These are phyloP conservation scores for barrel medic (Medicago truncatula) DNA, from an alignment of 306 rosid genomes.

Conservation along the genomic window MtrunA17r5.0-ANR NC_053047.1:1383501-1384000, in stretches of 20 bases:
- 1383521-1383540: conserved; percentile 35
- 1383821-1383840: not conserved
- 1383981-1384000: too few relatives aligned
- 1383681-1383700: conserved; percentile 68
- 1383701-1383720: conserved; percentile 49
- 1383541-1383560: conserved; percentile 9
- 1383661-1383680: conserved; percentile 52
- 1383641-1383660: conserved; percentile 52
- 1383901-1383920: too few relatives aligned
- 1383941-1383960: too few relatives aligned
- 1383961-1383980: too few relatives aligned
- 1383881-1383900: too few relatives aligned
- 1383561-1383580: conserved; percentile 39
- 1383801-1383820: not conserved
- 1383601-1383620: conserved; percentile 25
- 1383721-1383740: conserved; percentile 47
- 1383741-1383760: conserved; percentile 20
- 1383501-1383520: conserved; percentile 49
- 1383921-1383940: too few relatives aligned
- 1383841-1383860: too few relatives aligned
- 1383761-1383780: conserved; percentile 22
- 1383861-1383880: too few relatives aligned
- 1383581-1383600: conserved; percentile 41
- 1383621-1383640: conserved; percentile 54
- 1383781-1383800: conserved; percentile 28